Base-by-base conservation (phyloP, 495 filamentous ascomycete species). In the Parathielavia hyrcaniae region DNA sequence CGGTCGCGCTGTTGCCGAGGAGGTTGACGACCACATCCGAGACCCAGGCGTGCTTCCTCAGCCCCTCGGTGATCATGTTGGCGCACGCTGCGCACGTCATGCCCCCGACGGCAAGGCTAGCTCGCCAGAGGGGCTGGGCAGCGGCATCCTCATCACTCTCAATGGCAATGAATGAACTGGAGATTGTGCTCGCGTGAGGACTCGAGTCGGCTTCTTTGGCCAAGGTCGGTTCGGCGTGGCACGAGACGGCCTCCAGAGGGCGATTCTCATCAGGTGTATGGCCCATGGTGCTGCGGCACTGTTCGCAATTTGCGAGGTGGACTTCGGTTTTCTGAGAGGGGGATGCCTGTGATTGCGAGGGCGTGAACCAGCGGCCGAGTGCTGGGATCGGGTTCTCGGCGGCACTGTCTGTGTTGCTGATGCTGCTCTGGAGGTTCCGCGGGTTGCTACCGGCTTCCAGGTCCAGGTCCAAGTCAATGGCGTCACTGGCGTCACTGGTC, bases 1-100 rank as follows among this genome's bases (percentile, higher is more conserved):
- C 75, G 9, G 75, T 80, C 5, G 81, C 88, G 59, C 84, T 92
- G 73, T 91, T 84, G 4, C 79, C 78, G 61, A 95, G 73, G 0
- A 91, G 71, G 65, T 87, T 88, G 48, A 96, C 78, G 8, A 78
- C 75, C 16, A 84, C 81, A 23, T 80, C 73, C 35, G 75, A 75
- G 17, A 95, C 73, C 71, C 83, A 92, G 17, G 79, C 64, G 17
- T 81, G 73, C 53, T 81, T 77, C 49, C 84, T 71, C n/a, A 96
- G 65, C 1, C 81, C 83, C 39, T 82, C 72, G 26, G 81, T 87
- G 61, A 95, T 80, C 46, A 74, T 75, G 40, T 81, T 81, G n/a
- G 82, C 80, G 65, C 91, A 96, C 4, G 86, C 77, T 14, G 82
- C 82, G 69, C 91, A 96, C 7, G 87, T 93, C 88, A 96, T 93